Evolutionary conservation across 495 filamentous ascomycete genomes (phyloP), one percentile per base, ranked within the genome.

Genomic region (Xanthoparmelia taractica): DNA sequence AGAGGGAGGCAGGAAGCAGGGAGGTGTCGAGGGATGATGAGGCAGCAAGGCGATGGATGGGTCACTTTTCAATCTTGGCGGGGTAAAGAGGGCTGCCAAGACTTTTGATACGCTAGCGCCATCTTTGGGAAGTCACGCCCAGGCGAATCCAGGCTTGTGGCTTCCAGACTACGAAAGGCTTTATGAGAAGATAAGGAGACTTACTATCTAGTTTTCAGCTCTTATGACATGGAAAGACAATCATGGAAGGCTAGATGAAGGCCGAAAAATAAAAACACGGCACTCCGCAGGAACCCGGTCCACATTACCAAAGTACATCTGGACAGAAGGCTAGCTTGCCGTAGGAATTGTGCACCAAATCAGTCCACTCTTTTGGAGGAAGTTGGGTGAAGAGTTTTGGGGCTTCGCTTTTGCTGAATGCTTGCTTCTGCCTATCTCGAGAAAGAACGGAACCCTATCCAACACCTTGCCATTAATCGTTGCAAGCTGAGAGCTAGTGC

Each of bases 21-120:
- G 61, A 70, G 60, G 29, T 70, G 23, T 66, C 66, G 41, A 66
- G 60, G 69, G 57, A 66, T 57, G 69, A 70, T 63, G 70, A 72
- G 48, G 50, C 60, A 62, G 25, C 38, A 15, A 31, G 36, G 59
- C 36, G 52, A 50, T 48, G 23, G 41, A 55, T 41, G 37, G 60
- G 47, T 27, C 18, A 59, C 38, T 17, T 50, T 48, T 56, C 47
- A 43, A 43, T 62, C 50, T 38, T 52, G 50, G 60, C n/a, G 60
- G 60, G 47, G 50, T 55, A 62, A n/a, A 54, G n/a, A 1, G 11
- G 15, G 12, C 25, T n/a, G 60, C 60, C 60, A 62, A 62, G 60
- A 56, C 60, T 41, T 41, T 20, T 33, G 27, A 33, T 54, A 33
- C 18, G 50, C 50, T 54, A 54, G 50, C 50, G 50, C 27, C 25